phyloP scores from a whole-genome alignment of 73 alveolate species.

The Symbiodinium natans region DNA sequence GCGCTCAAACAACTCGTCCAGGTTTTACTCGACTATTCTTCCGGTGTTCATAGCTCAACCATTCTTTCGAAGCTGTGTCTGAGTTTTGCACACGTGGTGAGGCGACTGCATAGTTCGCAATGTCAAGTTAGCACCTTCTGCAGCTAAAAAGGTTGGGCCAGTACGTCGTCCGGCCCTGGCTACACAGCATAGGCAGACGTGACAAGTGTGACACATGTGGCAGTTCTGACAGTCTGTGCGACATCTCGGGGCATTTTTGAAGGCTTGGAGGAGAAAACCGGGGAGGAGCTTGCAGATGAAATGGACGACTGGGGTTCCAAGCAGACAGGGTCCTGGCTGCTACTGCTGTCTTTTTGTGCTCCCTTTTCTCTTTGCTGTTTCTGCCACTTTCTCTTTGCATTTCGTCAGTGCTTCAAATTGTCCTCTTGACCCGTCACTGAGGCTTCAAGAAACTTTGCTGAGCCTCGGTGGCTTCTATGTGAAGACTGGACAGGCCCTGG shows the following conservation, averaged over 20 bases:
- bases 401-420: background rate
- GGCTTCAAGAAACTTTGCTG: slow-evolving; percentile 57
- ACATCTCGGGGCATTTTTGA: too few species aligned
- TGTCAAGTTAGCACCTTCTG: too few species aligned
- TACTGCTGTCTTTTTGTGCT: background rate
- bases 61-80: too few species aligned
- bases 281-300: slow-evolving; percentile 23
- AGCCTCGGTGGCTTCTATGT: slow-evolving; percentile 89
- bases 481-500: slow-evolving; percentile 67
- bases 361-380: too few species aligned
- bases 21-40: slow-evolving; percentile 70
- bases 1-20: background rate
- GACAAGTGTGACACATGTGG: background rate
- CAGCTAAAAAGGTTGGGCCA: slow-evolving; percentile 46
- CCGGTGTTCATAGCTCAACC: slow-evolving; percentile 42
- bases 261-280: slow-evolving; percentile 67
- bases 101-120: background rate
- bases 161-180: slow-evolving; percentile 83
- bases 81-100: background rate
- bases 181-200: slow-evolving; percentile 37
- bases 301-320: slow-evolving; percentile 92
- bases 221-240: background rate
- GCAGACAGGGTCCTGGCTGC: background rate
- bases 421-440: background rate
- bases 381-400: too few species aligned